Conservation (phyloP, 2,329 filamentous ascomycete species). For the Ophiostoma sp. region DNA sequence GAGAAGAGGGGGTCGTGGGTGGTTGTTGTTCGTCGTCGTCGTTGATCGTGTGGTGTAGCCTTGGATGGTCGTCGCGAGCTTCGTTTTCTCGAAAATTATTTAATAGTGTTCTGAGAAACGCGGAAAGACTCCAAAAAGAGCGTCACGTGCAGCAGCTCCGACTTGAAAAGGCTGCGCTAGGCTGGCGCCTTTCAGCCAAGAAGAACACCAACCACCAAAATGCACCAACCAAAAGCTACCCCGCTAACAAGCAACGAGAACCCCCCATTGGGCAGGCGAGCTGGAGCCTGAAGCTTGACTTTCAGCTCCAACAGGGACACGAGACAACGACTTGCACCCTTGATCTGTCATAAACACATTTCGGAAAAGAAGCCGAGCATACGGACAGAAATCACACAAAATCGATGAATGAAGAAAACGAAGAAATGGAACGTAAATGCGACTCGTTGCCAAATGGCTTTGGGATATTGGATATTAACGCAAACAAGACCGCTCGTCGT, state of each 20-base stretch:
- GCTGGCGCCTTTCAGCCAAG: background rate
- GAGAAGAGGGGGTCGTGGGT: background rate
- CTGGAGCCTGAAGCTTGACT: background rate
- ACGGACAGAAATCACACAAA: background rate
- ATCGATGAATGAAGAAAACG: too few species aligned
- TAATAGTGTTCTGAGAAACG: background rate
- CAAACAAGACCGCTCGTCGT: background rate
- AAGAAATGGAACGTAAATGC: background rate
- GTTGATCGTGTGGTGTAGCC: background rate
- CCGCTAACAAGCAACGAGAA: conserved; percentile 1
- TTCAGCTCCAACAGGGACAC: background rate
- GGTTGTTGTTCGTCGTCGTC: background rate
- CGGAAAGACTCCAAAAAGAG: background rate
- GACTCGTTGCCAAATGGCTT: background rate
- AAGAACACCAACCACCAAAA: background rate
- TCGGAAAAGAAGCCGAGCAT: background rate
- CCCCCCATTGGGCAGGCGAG: background rate
- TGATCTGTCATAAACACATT: background rate
- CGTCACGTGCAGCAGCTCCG: background rate
- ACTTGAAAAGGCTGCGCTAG: background rate
- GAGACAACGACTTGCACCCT: background rate
- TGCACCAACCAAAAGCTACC: conserved; percentile 11
- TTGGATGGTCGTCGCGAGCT: background rate
- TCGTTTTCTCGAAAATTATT: background rate
- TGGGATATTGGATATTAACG: background rate